Evolutionary conservation across 2,329 filamentous ascomycete genomes (phyloP).

Genomic region (Neonectria sp.): DNA sequence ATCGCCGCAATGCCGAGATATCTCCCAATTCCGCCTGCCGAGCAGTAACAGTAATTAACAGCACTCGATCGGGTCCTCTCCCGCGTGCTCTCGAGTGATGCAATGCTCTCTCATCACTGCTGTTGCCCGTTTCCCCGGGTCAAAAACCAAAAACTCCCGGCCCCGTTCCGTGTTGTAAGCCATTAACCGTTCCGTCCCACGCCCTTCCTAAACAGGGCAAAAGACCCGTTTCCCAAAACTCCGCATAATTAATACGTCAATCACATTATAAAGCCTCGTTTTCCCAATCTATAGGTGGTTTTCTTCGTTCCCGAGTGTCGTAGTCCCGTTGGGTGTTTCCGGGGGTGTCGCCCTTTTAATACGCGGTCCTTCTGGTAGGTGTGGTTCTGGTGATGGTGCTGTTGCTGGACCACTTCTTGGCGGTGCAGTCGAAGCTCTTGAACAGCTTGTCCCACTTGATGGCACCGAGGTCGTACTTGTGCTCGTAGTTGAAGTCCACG

Average conservation of each 20-base stretch:
- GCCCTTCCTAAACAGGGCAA: constrained; percentile 24
- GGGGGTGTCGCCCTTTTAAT: neutral
- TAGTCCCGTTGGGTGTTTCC: neutral
- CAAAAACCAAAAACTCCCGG: neutral
- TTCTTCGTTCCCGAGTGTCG: neutral
- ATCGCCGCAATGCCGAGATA: constrained; percentile 35
- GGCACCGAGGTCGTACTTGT: constrained; percentile 64
- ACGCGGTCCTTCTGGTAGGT: neutral
- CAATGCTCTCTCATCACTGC: neutral
- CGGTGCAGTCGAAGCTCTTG: constrained; percentile 53
- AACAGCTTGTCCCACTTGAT: constrained; percentile 62
- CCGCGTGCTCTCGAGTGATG: neutral
- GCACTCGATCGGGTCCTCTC: neutral
- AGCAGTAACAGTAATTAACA: neutral
- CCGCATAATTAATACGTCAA: constrained; percentile 12
- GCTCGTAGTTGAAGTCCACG: constrained; percentile 60
- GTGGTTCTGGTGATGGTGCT: neutral
- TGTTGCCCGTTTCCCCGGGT: neutral
- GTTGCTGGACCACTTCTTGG: constrained; percentile 33
- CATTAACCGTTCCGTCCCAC: constrained; percentile 8
- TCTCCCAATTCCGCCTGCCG: constrained; percentile 28
- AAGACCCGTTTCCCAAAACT: constrained; percentile 24
- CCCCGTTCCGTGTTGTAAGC: neutral
- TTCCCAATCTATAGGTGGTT: neutral
- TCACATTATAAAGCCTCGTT: constrained; percentile 22